Conservation (phyloP, 2,329 filamentous ascomycete species). For the Claviceps lovelessii region DNA sequence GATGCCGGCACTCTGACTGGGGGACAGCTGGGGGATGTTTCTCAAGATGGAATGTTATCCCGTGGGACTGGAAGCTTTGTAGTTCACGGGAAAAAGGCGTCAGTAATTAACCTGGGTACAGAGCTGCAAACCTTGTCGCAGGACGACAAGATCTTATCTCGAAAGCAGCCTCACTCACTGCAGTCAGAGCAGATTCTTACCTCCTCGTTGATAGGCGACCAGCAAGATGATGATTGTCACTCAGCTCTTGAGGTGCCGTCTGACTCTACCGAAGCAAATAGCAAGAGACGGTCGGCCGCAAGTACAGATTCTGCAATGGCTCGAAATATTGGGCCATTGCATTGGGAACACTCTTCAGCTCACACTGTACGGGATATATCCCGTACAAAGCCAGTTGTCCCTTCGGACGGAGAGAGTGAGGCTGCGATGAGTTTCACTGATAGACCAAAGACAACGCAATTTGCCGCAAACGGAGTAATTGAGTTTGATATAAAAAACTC, state of each 20-base stretch:
- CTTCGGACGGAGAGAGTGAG: slow-evolving; percentile 46
- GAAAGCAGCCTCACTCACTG: slow-evolving; percentile 32
- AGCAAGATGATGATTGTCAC: slow-evolving; percentile 35
- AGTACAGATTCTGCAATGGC: slow-evolving; percentile 55
- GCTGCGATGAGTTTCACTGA: slow-evolving; percentile 46
- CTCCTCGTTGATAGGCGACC: slow-evolving; percentile 21
- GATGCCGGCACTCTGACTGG: slow-evolving; percentile 27
- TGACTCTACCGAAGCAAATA: slow-evolving; percentile 27
- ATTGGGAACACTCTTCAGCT: slow-evolving; percentile 43
- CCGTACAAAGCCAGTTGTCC: slow-evolving; percentile 29
- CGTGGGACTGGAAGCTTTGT: slow-evolving; percentile 82
- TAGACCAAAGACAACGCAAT: slow-evolving; percentile 40
- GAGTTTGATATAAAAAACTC: not conserved
- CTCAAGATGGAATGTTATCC: slow-evolving; percentile 53
- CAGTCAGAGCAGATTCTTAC: slow-evolving; percentile 16
- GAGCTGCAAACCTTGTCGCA: slow-evolving; percentile 68
- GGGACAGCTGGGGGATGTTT: slow-evolving; percentile 22
- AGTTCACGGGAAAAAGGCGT: slow-evolving; percentile 94
- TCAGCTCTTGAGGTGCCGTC: slow-evolving; percentile 32
- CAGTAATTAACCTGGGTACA: slow-evolving; percentile 89
- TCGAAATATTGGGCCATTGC: slow-evolving; percentile 48
- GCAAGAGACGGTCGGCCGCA: slow-evolving; percentile 45
- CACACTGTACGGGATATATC: slow-evolving; percentile 30
- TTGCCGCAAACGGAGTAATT: slow-evolving; percentile 28
- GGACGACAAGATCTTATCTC: slow-evolving; percentile 56